phyloP scores from a whole-genome alignment of 371 early-diverging fungal species.

The Chytridiales sp. region DNA sequence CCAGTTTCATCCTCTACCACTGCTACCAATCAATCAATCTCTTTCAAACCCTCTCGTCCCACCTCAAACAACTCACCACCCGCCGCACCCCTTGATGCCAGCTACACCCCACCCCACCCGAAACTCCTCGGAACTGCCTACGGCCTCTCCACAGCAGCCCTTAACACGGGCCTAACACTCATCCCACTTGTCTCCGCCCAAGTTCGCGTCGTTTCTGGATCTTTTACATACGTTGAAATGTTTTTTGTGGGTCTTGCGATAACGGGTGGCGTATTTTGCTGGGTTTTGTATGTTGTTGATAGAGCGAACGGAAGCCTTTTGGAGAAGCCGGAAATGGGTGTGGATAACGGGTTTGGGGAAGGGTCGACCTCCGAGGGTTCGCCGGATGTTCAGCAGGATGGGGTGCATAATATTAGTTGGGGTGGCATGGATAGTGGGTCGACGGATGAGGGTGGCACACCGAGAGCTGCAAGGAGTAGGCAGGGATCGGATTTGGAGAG shows the following conservation, averaged over 20 bases:
- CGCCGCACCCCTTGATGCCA: too few relatives aligned
- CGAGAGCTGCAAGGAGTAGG: too few relatives aligned
- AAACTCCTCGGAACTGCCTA: conserved; percentile 63
- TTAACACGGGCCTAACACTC: conserved; percentile 60
- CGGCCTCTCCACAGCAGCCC: conserved; percentile 60
- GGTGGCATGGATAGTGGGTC: too few relatives aligned
- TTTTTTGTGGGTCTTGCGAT: conserved; percentile 54
- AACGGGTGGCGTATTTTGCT: conserved; percentile 37
- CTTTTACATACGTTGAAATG: conserved; percentile 51
- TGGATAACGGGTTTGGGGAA: conserved; percentile 9
- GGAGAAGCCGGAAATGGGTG: conserved; percentile 35
- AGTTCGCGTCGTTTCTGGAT: conserved; percentile 46
- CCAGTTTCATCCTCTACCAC: too few relatives aligned
- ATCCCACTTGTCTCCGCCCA: conserved; percentile 62
- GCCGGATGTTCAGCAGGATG: too few relatives aligned
- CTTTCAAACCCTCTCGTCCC: too few relatives aligned
- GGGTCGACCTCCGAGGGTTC: too few relatives aligned
- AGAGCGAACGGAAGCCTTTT: conserved; percentile 41
- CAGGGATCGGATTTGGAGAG: too few relatives aligned
- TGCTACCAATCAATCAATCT: too few relatives aligned
- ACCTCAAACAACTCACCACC: too few relatives aligned
- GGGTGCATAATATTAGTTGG: too few relatives aligned
- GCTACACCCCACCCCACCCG: conserved; percentile 5
- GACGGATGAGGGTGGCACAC: too few relatives aligned
- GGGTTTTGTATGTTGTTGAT: conserved; percentile 40